Percentiles rank a stretch among this genome's conserved stretches.
These are phyloP conservation scores for Ammopiptanthus mongolicus DNA, from an alignment of 306 rosid species.

Conservation along the genomic window DNA sequence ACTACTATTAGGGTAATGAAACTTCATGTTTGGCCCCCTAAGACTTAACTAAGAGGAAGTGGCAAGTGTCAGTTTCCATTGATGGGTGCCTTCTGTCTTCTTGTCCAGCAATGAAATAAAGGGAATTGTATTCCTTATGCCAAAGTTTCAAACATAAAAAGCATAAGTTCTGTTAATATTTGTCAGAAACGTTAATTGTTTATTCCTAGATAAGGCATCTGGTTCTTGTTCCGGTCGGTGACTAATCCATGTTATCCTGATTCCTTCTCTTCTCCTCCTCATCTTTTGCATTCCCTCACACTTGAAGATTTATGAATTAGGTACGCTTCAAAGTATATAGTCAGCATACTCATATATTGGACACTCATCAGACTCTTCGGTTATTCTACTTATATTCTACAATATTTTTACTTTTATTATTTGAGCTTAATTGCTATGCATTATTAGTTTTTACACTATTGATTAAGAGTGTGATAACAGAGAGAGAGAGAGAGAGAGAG, in stretches of 20 bases:
- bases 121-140: not conserved
- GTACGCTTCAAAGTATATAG: not conserved
- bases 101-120: not conserved
- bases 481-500: too few species aligned
- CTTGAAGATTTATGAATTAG: not conserved
- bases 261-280: conserved; percentile 14
- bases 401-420: too few species aligned
- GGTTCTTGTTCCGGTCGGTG: not conserved
- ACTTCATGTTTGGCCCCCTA: not conserved
- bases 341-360: too few species aligned
- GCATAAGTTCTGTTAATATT: not conserved
- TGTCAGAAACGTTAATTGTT: not conserved
- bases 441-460: too few species aligned
- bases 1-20: not conserved
- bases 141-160: not conserved
- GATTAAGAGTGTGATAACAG: too few species aligned
- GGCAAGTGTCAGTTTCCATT: not conserved
- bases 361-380: too few species aligned
- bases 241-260: not conserved
- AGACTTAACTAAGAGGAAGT: too few species aligned
- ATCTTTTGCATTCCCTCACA: not conserved
- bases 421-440: too few species aligned
- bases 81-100: not conserved
- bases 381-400: too few species aligned
- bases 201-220: conserved; percentile 18